Base-by-base conservation (phyloP, 805 yeast species). In the Candida verbasci region DNA sequence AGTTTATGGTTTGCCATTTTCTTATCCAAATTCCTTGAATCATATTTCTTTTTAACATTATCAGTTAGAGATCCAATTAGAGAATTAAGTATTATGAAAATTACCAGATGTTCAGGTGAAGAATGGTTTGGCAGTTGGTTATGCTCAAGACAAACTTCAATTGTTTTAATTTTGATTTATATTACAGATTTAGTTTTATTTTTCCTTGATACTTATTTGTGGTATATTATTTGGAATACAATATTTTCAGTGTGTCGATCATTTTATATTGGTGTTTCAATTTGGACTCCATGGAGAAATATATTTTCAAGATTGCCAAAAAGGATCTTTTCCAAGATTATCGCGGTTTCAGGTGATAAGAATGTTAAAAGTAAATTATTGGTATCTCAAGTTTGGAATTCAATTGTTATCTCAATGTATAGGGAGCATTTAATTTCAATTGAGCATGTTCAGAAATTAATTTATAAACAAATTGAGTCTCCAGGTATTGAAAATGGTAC, bases 271-370 rank as follows among this genome's bases (percentile, higher is more conserved):
- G 95, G 95, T 1, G 80, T 84, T 4, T 84, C 94, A 0, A 78
- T 86, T 9, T 81, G 91, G 82, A 83, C 93, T 2, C 95, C 95
- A 0, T 86, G 95, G 95, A 75, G 85, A 53, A 85, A 84, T 48
- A 75, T 82, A 21, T 86, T 82, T 52, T 74, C 86, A 4, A 65
- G 88, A 34, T 60, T 87, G 20, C 95, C 95, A 1, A 79, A 80
- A 48, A 68, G 95, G 45, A 82, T 86, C 3, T 73, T 72, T 46
- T 75, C 91, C 9, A 86, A 86, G 48, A 65, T 87, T 2, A 58
- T 86, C 9, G 71, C 74, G 3, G 67, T 76, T 9, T 52, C 66
- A 17, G 40, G 40, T 24, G 59, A 60, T 41, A 45, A 59, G 37
- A 35, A 35, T 21, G 32, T 35, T 3, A 67, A 68, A 43, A 73